Evolutionary conservation across 2,329 filamentous ascomycete species (phyloP).

Genomic region (Didymellaceae sp.): DNA sequence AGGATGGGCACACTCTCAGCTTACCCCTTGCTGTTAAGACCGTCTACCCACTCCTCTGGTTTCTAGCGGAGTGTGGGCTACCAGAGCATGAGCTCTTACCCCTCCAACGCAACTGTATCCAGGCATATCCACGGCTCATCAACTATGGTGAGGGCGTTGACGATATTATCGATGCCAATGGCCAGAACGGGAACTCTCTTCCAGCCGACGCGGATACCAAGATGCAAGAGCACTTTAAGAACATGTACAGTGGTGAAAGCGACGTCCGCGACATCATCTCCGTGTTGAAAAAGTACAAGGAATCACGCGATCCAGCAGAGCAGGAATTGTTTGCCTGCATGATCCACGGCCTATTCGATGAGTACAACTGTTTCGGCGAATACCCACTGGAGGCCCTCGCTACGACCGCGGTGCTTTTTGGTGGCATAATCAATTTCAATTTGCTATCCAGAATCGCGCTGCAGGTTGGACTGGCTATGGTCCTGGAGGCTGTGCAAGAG

Average conservation of each 20-base stretch:
- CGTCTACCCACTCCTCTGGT: constrained; percentile 78
- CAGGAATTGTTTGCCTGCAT: constrained; percentile 98
- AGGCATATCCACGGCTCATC: constrained; percentile 90
- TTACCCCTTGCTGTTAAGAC: constrained; percentile 85
- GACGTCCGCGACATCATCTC: constrained; percentile 86
- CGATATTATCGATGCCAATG: constrained; percentile 86
- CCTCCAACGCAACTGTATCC: constrained; percentile 86
- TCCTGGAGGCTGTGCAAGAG: constrained; percentile 92
- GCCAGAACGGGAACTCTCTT: constrained; percentile 79
- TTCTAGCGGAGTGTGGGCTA: constrained; percentile 66
- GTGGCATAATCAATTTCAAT: constrained; percentile 93
- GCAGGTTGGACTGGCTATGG: constrained; percentile 95
- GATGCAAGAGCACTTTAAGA: constrained; percentile 98
- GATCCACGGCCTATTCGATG: constrained; percentile 97
- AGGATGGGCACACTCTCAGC: constrained; percentile 70
- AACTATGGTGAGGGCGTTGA: constrained; percentile 95
- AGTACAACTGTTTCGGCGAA: constrained; percentile 93
- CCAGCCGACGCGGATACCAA: constrained; percentile 80
- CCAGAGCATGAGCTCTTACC: constrained; percentile 74
- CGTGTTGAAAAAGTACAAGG: constrained; percentile 84
- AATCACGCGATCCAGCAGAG: constrained; percentile 79
- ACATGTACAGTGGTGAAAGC: constrained; percentile 93
- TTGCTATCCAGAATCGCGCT: constrained; percentile 88
- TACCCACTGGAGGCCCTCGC: constrained; percentile 96
- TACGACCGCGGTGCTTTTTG: constrained; percentile 94